Percentiles rank a stretch among this genome's conserved stretches.
Evolutionary conservation across 1,284 basidiomycete species (phyloP).

Genomic region (Microbotryum scabiosae): DNA sequence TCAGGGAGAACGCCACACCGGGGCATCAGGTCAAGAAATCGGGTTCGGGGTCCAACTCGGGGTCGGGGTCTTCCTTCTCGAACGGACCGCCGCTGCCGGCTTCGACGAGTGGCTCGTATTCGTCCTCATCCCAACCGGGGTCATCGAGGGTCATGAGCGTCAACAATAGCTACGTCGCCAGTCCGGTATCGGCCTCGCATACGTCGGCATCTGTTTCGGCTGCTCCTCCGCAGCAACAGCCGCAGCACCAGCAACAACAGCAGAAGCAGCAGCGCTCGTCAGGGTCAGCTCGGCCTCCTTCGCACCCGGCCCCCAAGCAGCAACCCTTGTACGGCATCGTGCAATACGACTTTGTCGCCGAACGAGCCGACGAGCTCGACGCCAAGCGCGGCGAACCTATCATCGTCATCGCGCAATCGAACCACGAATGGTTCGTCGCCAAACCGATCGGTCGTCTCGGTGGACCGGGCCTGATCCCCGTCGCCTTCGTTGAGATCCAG

Average conservation of each 20-base stretch:
- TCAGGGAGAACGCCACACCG: slow-evolving; percentile 25
- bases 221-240: not conserved
- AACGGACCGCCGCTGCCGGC: too few species aligned
- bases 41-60: not conserved
- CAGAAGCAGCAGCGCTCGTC: slow-evolving; percentile 2
- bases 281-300: slow-evolving; percentile 26
- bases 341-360: slow-evolving; percentile 88
- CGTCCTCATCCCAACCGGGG: not conserved
- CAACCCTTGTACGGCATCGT: slow-evolving; percentile 71
- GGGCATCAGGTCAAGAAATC: slow-evolving; percentile 8
- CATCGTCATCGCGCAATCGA: slow-evolving; percentile 69
- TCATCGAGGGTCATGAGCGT: not conserved
- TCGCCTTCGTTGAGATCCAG: slow-evolving; percentile 89
- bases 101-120: too few species aligned
- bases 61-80: too few species aligned
- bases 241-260: not conserved
- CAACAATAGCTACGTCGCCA: not conserved
- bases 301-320: slow-evolving; percentile 32
- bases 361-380: slow-evolving; percentile 91
- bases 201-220: not conserved
- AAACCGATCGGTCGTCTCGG: slow-evolving; percentile 93
- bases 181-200: not conserved
- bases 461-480: slow-evolving; percentile 91
- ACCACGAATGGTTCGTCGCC: slow-evolving; percentile 54
- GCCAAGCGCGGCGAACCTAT: slow-evolving; percentile 89